Evolutionary conservation across 1,139 yeast species (phyloP).

Genomic region (Pichia sp.): DNA sequence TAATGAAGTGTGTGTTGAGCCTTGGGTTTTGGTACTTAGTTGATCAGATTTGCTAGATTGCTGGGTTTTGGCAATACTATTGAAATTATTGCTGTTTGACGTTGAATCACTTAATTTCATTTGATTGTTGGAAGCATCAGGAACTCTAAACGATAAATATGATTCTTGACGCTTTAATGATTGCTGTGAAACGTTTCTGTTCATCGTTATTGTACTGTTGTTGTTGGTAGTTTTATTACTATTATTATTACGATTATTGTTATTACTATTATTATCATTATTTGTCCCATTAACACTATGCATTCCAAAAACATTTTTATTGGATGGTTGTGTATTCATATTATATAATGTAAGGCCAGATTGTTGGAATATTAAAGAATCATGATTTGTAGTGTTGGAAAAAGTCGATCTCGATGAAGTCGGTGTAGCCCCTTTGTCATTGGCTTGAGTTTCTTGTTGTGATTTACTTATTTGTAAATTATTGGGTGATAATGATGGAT

Average conservation of each 20-base stretch:
- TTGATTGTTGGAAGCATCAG: conserved; percentile 7
- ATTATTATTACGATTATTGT: too few species aligned
- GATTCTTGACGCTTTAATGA: conserved; percentile 19
- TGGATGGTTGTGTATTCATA: conserved; percentile 9
- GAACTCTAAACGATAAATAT: conserved; percentile 15
- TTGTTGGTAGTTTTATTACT: too few species aligned
- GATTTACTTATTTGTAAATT: background rate
- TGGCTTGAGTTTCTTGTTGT: background rate
- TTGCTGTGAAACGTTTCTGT: conserved; percentile 12
- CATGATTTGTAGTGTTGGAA: conserved; percentile 4
- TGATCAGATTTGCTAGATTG: background rate
- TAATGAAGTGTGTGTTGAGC: background rate
- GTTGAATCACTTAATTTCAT: background rate
- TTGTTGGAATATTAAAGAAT: conserved; percentile 23
- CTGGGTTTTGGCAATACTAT: background rate
- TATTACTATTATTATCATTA: too few species aligned
- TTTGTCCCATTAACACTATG: background rate
- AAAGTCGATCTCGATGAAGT: conserved; percentile 4
- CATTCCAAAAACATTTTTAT: conserved; percentile 4
- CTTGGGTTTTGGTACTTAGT: background rate
- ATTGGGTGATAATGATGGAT: too few species aligned
- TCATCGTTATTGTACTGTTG: background rate
- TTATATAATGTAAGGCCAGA: conserved; percentile 19
- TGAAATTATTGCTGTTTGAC: background rate
- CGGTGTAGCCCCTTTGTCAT: conserved; percentile 4